Evolutionary conservation across 2,329 filamentous ascomycete genomes (phyloP).

Genomic region (Neofusicoccum parvum): DNA sequence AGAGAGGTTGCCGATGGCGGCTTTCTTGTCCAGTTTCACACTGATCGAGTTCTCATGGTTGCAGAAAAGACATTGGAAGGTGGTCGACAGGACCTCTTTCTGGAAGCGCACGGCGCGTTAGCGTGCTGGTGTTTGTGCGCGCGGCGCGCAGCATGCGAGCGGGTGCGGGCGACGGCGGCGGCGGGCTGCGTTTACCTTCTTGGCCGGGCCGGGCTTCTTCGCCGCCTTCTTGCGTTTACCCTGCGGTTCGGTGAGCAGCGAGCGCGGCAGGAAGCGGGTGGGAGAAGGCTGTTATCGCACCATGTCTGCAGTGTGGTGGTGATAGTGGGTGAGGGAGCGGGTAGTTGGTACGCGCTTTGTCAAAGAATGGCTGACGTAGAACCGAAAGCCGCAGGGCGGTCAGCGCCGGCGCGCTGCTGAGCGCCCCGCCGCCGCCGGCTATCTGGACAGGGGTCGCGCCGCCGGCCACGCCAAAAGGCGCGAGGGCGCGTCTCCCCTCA

Average conservation of each 20-base stretch:
- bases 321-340: neutral
- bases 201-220: conserved; percentile 76
- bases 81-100: conserved; percentile 71
- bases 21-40: conserved; percentile 92
- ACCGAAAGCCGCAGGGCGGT: conserved; percentile 7
- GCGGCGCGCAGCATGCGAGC: neutral
- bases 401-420: neutral
- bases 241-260: conserved; percentile 46
- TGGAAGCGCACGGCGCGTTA: conserved; percentile 24
- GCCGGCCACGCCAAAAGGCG: neutral
- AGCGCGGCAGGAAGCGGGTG: neutral
- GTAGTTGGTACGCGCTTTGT: neutral
- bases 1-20: conserved; percentile 77
- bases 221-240: conserved; percentile 91
- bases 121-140: neutral
- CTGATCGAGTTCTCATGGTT: conserved; percentile 93
- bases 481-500: conserved; percentile 1
- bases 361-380: neutral
- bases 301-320: conserved; percentile 26
- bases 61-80: conserved; percentile 97
- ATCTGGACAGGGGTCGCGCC: conserved; percentile 1
- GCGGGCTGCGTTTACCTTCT: conserved; percentile 63
- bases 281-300: conserved; percentile 24
- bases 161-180: neutral
- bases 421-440: neutral